phyloP scores from a whole-genome alignment of 352 stramenopile species.

The Phytophthora agathidicida region DNA sequence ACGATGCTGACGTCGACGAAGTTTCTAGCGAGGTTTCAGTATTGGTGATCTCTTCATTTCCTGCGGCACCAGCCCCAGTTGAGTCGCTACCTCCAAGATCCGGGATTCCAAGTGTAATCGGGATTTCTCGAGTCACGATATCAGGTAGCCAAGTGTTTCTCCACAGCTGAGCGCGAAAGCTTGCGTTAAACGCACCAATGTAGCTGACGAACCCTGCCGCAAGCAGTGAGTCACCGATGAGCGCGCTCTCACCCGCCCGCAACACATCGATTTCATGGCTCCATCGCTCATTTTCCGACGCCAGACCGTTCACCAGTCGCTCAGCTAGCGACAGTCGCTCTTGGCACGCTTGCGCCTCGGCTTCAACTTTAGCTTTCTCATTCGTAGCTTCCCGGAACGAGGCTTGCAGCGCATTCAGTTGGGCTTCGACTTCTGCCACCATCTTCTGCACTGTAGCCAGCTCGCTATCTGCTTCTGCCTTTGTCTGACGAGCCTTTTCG shows the following conservation, averaged over 20 bases:
- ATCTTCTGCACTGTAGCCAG: constrained; percentile 84
- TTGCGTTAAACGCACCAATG: constrained; percentile 90
- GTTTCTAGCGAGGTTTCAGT: constrained; percentile 2
- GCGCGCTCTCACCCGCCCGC: constrained; percentile 63
- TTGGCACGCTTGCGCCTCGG: constrained; percentile 85
- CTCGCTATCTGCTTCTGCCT: constrained; percentile 82
- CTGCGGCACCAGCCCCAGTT: not conserved
- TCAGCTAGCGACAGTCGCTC: constrained; percentile 89
- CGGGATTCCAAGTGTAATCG: constrained; percentile 51
- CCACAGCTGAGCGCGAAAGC: constrained; percentile 85
- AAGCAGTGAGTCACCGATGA: constrained; percentile 90
- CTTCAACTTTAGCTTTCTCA: constrained; percentile 91
- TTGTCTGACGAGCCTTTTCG: constrained; percentile 77
- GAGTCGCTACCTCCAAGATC: constrained; percentile 10
- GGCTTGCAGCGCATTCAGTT: constrained; percentile 77
- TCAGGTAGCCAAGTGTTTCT: constrained; percentile 88
- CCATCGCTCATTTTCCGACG: constrained; percentile 91
- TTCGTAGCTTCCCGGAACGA: constrained; percentile 90
- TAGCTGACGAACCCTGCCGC: constrained; percentile 92
- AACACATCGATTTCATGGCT: constrained; percentile 88
- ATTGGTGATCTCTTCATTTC: constrained; percentile 1
- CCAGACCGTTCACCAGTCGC: constrained; percentile 87
- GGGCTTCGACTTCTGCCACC: constrained; percentile 82
- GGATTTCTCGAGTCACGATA: constrained; percentile 87
- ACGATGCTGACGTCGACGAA: constrained; percentile 7